phyloP scores from a whole-genome alignment of 2,329 filamentous ascomycete species.

The Aspergillus puulaauensis region DNA sequence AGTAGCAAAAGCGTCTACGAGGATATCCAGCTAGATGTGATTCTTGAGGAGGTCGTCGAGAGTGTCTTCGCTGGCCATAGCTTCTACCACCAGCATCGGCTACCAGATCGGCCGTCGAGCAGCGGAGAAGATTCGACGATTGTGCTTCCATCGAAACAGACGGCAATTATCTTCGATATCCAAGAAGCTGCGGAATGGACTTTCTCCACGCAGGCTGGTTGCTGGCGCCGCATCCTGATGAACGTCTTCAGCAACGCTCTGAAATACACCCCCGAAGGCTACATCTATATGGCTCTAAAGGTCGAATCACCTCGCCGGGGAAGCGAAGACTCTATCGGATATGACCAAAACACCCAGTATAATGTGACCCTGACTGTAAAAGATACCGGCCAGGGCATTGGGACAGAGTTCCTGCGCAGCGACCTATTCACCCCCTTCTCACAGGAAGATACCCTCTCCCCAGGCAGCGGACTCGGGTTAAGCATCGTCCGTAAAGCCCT shows the following conservation, averaged over 20 bases:
- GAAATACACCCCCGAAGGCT: slow-evolving; percentile 11
- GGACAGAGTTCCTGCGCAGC: slow-evolving; percentile 24
- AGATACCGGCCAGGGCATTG: slow-evolving; percentile 31
- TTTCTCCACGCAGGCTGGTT: slow-evolving; percentile 6
- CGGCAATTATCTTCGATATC: neutral
- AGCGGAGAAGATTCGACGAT: neutral
- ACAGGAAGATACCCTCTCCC: slow-evolving; percentile 45
- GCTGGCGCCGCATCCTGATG: slow-evolving; percentile 12
- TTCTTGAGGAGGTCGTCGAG: neutral
- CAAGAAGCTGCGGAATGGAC: slow-evolving; percentile 5
- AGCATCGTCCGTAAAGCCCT: neutral
- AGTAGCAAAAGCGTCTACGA: too few species aligned
- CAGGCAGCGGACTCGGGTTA: neutral
- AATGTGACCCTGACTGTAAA: slow-evolving; percentile 10
- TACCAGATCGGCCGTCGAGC: too few species aligned
- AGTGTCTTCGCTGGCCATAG: neutral
- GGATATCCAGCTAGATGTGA: neutral
- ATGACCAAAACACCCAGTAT: too few species aligned
- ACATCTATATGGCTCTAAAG: neutral
- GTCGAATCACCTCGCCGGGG: too few species aligned
- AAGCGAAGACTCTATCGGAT: too few species aligned
- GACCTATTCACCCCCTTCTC: slow-evolving; percentile 56
- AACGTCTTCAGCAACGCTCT: slow-evolving; percentile 13
- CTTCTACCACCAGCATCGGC: neutral
- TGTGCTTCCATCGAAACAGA: neutral